These are phyloP conservation scores for Spiraea crenata DNA, from an alignment of 331 rosid species.

Conservation along the genomic window DNA sequence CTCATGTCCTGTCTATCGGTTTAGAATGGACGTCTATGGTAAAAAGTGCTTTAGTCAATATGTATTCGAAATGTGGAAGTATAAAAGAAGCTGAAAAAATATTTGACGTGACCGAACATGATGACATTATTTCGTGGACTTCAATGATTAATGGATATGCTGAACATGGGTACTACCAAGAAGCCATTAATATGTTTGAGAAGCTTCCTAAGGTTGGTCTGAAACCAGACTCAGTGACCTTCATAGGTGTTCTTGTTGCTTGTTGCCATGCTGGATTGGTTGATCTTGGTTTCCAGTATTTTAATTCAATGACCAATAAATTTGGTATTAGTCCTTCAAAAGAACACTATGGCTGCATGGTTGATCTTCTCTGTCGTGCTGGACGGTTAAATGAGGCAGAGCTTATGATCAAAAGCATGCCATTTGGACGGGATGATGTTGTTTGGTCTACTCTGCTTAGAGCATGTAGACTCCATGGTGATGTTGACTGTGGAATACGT, in stretches of 20 bases:
- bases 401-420: constrained; percentile 55
- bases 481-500: constrained; percentile 54
- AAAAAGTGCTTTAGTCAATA: constrained; percentile 61
- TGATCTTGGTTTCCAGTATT: constrained; percentile 66
- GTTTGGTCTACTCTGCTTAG: constrained; percentile 82
- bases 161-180: constrained; percentile 64
- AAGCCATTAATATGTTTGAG: constrained; percentile 61
- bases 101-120: constrained; percentile 29
- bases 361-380: constrained; percentile 79
- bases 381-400: constrained; percentile 64
- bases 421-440: constrained; percentile 55
- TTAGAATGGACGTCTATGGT: constrained; percentile 49
- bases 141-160: constrained; percentile 82
- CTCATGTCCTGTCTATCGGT: constrained; percentile 52
- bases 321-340: constrained; percentile 54
- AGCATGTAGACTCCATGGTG: constrained; percentile 63
- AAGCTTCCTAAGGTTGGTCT: constrained; percentile 36
- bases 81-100: constrained; percentile 57
- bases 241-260: constrained; percentile 48
- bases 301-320: constrained; percentile 41
- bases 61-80: constrained; percentile 77
- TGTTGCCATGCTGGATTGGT: constrained; percentile 65
- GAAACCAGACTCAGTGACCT: constrained; percentile 48
- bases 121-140: constrained; percentile 62
- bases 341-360: constrained; percentile 77